phyloP scores from a whole-genome alignment of 2,329 filamentous ascomycete genomes.

The Fonsecaea erecta region DNA sequence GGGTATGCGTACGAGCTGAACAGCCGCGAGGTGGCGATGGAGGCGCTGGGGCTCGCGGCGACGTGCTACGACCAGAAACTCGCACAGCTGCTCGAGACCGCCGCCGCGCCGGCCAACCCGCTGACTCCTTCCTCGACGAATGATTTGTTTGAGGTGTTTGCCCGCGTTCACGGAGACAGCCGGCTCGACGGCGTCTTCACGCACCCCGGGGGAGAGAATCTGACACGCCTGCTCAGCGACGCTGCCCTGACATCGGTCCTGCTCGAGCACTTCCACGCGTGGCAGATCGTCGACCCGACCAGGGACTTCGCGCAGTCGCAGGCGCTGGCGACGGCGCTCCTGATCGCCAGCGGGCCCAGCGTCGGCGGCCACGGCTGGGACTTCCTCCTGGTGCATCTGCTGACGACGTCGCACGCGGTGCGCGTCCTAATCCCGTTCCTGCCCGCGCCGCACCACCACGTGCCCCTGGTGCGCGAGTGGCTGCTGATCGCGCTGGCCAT shows the following conservation, averaged over 20 bases:
- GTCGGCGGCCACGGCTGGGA: constrained; percentile 65
- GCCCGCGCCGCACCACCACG: constrained; percentile 73
- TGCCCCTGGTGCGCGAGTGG: constrained; percentile 80
- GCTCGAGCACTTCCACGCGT: constrained; percentile 89
- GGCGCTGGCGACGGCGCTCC: constrained; percentile 55
- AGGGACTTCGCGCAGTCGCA: constrained; percentile 75
- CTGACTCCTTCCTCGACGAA: constrained; percentile 64
- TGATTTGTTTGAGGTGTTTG: constrained; percentile 72
- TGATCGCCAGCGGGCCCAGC: constrained; percentile 44
- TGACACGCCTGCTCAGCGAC: constrained; percentile 69
- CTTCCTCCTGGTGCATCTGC: constrained; percentile 79
- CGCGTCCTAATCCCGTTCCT: constrained; percentile 81
- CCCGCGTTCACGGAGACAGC: constrained; percentile 69
- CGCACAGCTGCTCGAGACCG: constrained; percentile 47
- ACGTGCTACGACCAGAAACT: constrained; percentile 70
- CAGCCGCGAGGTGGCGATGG: constrained; percentile 83
- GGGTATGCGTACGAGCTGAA: constrained; percentile 92
- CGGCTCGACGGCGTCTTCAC: constrained; percentile 71
- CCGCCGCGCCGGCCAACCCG: constrained; percentile 48
- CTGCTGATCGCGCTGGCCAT: constrained; percentile 80
- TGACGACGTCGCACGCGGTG: constrained; percentile 86
- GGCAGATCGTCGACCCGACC: constrained; percentile 72
- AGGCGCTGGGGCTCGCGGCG: constrained; percentile 74
- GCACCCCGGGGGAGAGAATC: constrained; percentile 63
- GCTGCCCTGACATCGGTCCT: constrained; percentile 66